Conservation (phyloP, 768 basidiomycete genomes). For the Leccinum uliginosum region DNA sequence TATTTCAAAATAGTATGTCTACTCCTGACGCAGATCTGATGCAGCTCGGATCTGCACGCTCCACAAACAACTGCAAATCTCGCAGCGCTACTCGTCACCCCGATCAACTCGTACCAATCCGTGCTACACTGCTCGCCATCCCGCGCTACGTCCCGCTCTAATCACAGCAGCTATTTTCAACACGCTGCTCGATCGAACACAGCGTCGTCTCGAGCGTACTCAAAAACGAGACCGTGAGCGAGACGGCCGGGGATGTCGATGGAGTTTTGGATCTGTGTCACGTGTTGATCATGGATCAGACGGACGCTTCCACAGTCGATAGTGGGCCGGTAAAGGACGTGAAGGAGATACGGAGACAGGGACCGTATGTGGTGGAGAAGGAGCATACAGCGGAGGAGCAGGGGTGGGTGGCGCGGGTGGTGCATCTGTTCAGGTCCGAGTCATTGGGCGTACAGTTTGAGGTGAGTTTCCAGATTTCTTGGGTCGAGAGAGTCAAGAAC, state of each 20-base stretch:
- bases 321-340: too few species aligned
- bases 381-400: too few species aligned
- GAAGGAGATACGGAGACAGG: too few species aligned
- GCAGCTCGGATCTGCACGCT: slow-evolving; percentile 82
- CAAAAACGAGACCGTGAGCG: slow-evolving; percentile 95
- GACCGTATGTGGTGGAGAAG: too few species aligned
- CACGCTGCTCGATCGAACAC: slow-evolving; percentile 88
- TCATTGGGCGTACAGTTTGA: too few species aligned
- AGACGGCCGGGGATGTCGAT: slow-evolving; percentile 89
- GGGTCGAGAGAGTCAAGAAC: too few species aligned
- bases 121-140: slow-evolving; percentile 96
- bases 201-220: slow-evolving; percentile 91
- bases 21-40: neutral
- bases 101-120: slow-evolving; percentile 94
- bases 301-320: slow-evolving; percentile 37
- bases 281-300: slow-evolving; percentile 86
- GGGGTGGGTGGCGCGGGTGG: too few species aligned
- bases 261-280: slow-evolving; percentile 90
- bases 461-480: too few species aligned
- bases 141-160: slow-evolving; percentile 86
- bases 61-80: slow-evolving; percentile 86
- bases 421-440: too few species aligned
- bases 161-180: slow-evolving; percentile 81
- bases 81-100: slow-evolving; percentile 86
- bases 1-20: neutral